Percentiles rank a stretch among this genome's conserved stretches.
Evolutionary conservation across 345 rosid species (phyloP).

Genomic region (Lenwebbia sp.): DNA sequence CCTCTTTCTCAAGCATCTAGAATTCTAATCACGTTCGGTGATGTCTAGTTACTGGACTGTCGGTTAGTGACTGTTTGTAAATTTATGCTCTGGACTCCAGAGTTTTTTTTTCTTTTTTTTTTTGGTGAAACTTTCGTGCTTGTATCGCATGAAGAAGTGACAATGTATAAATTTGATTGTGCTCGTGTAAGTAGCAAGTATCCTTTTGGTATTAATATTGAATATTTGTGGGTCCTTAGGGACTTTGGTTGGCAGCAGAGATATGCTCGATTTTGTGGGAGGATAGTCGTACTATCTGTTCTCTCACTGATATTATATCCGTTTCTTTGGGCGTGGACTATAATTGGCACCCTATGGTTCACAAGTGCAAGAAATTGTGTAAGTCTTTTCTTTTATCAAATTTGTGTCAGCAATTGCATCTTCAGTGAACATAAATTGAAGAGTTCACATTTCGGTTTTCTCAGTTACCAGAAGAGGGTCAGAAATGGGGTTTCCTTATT

Average conservation of each 20-base stretch:
- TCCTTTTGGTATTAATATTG: neutral
- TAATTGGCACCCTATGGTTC: slow-evolving; percentile 90
- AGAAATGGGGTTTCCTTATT: slow-evolving; percentile 95
- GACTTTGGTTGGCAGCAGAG: slow-evolving; percentile 98
- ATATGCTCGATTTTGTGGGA: slow-evolving; percentile 82
- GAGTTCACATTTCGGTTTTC: neutral
- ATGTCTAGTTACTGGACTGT: neutral
- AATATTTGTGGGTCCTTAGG: slow-evolving; percentile 23
- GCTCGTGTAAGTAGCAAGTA: neutral
- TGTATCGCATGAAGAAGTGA: neutral
- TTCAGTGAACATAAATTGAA: neutral
- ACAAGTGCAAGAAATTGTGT: slow-evolving; percentile 66
- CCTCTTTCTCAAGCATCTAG: neutral
- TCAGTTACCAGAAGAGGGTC: slow-evolving; percentile 92
- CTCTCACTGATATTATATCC: slow-evolving; percentile 77
- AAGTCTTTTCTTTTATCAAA: slow-evolving; percentile 14
- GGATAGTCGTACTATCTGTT: slow-evolving; percentile 71
- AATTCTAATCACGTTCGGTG: neutral
- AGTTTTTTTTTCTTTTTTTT: neutral
- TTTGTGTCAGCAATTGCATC: neutral
- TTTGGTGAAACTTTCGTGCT: neutral
- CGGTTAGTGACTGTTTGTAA: neutral
- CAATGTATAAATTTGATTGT: neutral
- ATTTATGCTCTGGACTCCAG: neutral
- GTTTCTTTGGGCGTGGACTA: slow-evolving; percentile 93